Evolutionary conservation across 495 filamentous ascomycete species (phyloP), one percentile per base, ranked within the genome.

Genomic region (Trichoderma erinaceum): DNA sequence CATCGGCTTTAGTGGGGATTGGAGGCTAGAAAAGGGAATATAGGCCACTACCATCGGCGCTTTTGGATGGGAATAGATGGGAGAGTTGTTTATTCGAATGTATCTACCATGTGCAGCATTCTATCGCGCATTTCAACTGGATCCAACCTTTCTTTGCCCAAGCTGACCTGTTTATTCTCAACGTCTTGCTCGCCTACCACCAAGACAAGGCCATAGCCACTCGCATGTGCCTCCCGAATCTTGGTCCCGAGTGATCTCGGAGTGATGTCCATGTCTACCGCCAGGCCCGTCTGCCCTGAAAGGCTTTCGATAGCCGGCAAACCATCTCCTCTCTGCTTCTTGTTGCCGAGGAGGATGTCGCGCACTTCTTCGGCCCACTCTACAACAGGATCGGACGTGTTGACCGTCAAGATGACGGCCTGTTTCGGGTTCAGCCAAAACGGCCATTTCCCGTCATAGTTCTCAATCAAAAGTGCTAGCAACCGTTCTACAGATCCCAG

Each of bases 361-460:
- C 74, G 77, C 16, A 80, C 82, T 32, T 82, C 70, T 38, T 82
- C 73, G 1, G 91, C 89, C 70, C 84, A 85, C 3, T 77, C 74
- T 44, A 90, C 69, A 13, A 93, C 84, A 0, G 81, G 78, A 43
- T 83, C 79, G 41, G 82, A 84, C 70, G 89, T 83, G 69, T 88
- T 90, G 43, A 96, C 86, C 0, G 92, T 92, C 52, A 96, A 71
- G 58, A 97, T 85, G 61, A 92, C 87, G 35, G 86, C 87, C 73
- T 95, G 93, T 7, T 88, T 85, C 3, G 93, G 93, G 52, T 90
- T 93, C 35, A 97, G 79, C 93, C 93, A 97, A 75, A 97, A 93
- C 6, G 93, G 93, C 88, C 91, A 96, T 67, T 83, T 86, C 3
- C 92, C 92, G 27, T 86, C 82, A 71, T 93, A 89, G 63, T 92